Evolutionary conservation across 257 asterid genomes (phyloP).

Genomic region (Penstemon newberryi): DNA sequence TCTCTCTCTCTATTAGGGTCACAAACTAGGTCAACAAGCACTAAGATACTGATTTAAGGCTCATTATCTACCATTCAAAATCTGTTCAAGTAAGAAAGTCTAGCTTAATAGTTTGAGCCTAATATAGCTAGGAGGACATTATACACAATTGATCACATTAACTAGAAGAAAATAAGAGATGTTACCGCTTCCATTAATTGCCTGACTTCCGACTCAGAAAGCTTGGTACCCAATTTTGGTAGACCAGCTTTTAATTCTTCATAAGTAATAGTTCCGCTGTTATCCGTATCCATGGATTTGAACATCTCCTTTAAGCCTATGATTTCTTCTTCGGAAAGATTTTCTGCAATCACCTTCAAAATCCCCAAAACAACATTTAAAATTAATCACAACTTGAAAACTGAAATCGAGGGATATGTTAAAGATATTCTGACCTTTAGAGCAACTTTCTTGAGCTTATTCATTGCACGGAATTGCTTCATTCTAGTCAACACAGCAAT

Average conservation of each 20-base stretch:
- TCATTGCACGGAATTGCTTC: slow-evolving; percentile 98
- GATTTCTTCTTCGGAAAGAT: slow-evolving; percentile 94
- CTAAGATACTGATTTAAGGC: neutral
- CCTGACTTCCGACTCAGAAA: slow-evolving; percentile 88
- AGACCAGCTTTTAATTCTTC: slow-evolving; percentile 94
- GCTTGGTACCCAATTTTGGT: slow-evolving; percentile 89
- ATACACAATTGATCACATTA: no score
- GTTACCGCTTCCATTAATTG: slow-evolving; percentile 95
- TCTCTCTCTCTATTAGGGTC: neutral
- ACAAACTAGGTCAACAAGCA: neutral
- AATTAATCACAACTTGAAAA: neutral
- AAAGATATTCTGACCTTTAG: slow-evolving; percentile 54
- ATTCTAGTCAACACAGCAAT: slow-evolving; percentile 83
- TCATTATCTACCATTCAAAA: neutral
- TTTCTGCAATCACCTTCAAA: slow-evolving; percentile 84
- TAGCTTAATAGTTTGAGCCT: neutral
- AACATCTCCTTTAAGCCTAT: slow-evolving; percentile 96
- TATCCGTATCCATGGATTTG: slow-evolving; percentile 91
- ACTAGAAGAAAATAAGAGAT: slow-evolving; percentile 16
- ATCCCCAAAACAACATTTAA: slow-evolving; percentile 7
- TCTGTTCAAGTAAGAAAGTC: neutral
- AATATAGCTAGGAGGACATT: no score
- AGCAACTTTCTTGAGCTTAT: slow-evolving; percentile 95
- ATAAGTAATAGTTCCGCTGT: slow-evolving; percentile 84
- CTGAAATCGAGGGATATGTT: neutral